Evolutionary conservation across 805 yeast genomes (phyloP).

Genomic region (Saitoella complicata): DNA sequence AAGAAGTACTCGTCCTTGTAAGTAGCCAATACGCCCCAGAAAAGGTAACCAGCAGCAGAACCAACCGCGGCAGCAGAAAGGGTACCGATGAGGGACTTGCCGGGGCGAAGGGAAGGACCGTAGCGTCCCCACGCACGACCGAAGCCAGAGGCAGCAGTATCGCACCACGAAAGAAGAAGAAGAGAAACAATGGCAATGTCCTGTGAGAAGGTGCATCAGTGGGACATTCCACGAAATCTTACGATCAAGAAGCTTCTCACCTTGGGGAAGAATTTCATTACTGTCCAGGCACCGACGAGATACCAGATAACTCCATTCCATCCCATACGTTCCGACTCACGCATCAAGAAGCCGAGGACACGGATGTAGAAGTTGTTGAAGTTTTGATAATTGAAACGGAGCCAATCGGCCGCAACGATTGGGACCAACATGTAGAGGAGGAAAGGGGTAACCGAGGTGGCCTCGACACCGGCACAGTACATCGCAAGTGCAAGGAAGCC

Average conservation of each 20-base stretch:
- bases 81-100: constrained; percentile 82
- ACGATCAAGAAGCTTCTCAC: neutral
- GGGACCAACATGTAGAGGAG: constrained; percentile 38
- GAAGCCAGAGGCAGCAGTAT: constrained; percentile 88
- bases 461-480: constrained; percentile 46
- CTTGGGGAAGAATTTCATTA: constrained; percentile 44
- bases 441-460: constrained; percentile 41
- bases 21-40: constrained; percentile 66
- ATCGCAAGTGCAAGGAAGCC: constrained; percentile 67
- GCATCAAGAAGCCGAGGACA: constrained; percentile 63
- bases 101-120: constrained; percentile 58
- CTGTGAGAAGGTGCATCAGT: constrained; percentile 22
- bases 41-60: constrained; percentile 40
- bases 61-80: constrained; percentile 73
- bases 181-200: constrained; percentile 68
- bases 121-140: constrained; percentile 76
- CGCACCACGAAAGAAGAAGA: constrained; percentile 84
- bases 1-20: neutral
- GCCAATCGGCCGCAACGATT: constrained; percentile 46
- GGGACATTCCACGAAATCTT: no score
- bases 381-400: constrained; percentile 44
- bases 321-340: constrained; percentile 56
- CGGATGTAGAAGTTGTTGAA: constrained; percentile 54
- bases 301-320: constrained; percentile 85
- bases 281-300: constrained; percentile 57